Evolutionary conservation across 805 yeast species (phyloP), one percentile per base, ranked within the genome.

Genomic region (Komagataella pseudopastoris): DNA sequence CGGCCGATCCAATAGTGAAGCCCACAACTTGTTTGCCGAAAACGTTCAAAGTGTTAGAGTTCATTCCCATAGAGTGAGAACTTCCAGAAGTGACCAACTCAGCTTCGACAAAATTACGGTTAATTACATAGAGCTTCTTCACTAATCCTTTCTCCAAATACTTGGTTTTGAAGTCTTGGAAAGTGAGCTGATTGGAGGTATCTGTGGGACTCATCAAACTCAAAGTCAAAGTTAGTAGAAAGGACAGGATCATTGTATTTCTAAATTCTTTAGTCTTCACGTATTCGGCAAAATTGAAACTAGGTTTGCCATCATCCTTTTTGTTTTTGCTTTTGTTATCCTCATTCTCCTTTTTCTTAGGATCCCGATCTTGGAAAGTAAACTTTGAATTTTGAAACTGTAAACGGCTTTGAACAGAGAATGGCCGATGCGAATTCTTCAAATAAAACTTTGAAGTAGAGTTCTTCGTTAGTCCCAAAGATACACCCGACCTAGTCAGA

Each of bases 1-100:
- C 90, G 6, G 88, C 81, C 0, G 96, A 86, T 3, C 97, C 96
- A 59, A 90, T 88, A 12, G 95, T 84, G 70, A 90, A 90, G 2
- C 76, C 74, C 6, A 83, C 85, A 7, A 75, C 68, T 5, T 81
- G 71, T 45, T 56, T 53, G 55, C 70, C 76, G 51, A 58, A 59
- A 36, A 60, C 55, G 5, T 65, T 60, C 49, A 66, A 73, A 20
- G 55, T 53, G 45, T 58, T 59, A 51, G 61, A 60, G 44, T 69
- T 69, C 23, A 75, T 64, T 50, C 69, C 68, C 58, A 66, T 65
- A 57, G 74, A 60, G 52, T 72, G 56, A 56, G 79, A 66, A 56
- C 75, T 45, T 6, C 48, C 49, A 72, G 3, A 56, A 62, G 64
- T 66, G 49, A 77, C 72, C 55, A 85, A 66, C 57, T 81, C 80